phyloP scores from a whole-genome alignment of 306 rosid species.

The Dryas alaskensis region DNA sequence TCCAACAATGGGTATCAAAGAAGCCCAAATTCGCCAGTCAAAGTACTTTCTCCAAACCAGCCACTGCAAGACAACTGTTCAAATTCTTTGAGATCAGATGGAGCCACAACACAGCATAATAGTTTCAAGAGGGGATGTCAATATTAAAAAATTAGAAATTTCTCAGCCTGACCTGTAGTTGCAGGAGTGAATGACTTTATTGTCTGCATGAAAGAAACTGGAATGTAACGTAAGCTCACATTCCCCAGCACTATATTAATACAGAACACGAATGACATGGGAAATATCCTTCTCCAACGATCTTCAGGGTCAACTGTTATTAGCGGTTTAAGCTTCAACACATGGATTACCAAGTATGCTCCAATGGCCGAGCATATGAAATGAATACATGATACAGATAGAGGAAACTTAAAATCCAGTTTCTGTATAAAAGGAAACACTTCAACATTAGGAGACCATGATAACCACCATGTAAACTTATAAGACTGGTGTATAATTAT shows the following conservation, averaged over 20 bases:
- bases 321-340: constrained; percentile 82
- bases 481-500: not conserved
- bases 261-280: constrained; percentile 98
- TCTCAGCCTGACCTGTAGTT: constrained; percentile 66
- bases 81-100: constrained; percentile 35
- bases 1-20: constrained; percentile 95
- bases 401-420: constrained; percentile 96
- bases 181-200: constrained; percentile 98
- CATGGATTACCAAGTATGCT: constrained; percentile 70
- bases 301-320: constrained; percentile 83
- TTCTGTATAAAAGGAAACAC: constrained; percentile 46
- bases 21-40: constrained; percentile 91
- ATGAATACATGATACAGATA: constrained; percentile 83
- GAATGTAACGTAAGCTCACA: constrained; percentile 92
- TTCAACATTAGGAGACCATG: constrained; percentile 4
- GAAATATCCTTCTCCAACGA: constrained; percentile 95
- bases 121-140: constrained; percentile 4
- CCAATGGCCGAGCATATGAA: constrained; percentile 93
- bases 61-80: constrained; percentile 88
- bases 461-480: not conserved
- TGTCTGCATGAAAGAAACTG: constrained; percentile 99
- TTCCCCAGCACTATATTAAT: constrained; percentile 94
- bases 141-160: not conserved
- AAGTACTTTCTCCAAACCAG: constrained; percentile 90
- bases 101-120: constrained; percentile 11